Evolutionary conservation across 441 rosid genomes (phyloP), one percentile per base, ranked within the genome.

Genomic region (Hypseocharis bilobata): DNA sequence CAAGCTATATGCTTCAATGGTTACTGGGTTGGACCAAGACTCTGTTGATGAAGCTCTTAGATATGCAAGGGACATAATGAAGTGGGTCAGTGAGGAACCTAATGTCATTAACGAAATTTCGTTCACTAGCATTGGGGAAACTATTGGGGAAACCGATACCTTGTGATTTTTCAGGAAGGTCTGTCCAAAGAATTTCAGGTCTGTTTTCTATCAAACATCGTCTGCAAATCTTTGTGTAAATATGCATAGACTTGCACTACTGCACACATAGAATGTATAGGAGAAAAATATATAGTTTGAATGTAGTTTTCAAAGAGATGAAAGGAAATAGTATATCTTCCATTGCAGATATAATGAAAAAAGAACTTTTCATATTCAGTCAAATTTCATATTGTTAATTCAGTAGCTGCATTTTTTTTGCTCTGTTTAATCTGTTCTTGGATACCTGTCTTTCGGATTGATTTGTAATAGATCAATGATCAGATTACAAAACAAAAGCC

Each of bases 91-190:
- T 55, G 81, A 78, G 38, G 81, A 79, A 51, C 47, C 52, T 19
- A 55, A 45, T 59, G 49, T 47, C 64, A 22, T 36, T 17, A 77
- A 78, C 49, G 93, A 89, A 62, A 19, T 57, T 22, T 85, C 96
- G 1, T 76, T 75, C 0, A 71, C 82, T 0, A 86, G 90, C 72
- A 66, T 74, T 0, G 96, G 89, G 25, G 86, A 81, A 23, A 84
- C 44, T 14, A 36, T 14, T 14, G 10, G n/a, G n/a, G n/a, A n/a
- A n/a, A n/a, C n/a, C n/a, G n/a, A n/a, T n/a, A n/a, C n/a, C n/a
- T n/a, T n/a, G n/a, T 81, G 80, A 83, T 59, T 56, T 49, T 25
- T 44, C 44, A 36, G 10, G 44, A 8, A 36, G 13, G 10, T 8
- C 44, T 6, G 10, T 14, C 44, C 1, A 4, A 36, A 14, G n/a